Evolutionary conservation across 768 basidiomycete genomes (phyloP), one percentile per base, ranked within the genome.

Genomic region (Glaciozyma martinii): DNA sequence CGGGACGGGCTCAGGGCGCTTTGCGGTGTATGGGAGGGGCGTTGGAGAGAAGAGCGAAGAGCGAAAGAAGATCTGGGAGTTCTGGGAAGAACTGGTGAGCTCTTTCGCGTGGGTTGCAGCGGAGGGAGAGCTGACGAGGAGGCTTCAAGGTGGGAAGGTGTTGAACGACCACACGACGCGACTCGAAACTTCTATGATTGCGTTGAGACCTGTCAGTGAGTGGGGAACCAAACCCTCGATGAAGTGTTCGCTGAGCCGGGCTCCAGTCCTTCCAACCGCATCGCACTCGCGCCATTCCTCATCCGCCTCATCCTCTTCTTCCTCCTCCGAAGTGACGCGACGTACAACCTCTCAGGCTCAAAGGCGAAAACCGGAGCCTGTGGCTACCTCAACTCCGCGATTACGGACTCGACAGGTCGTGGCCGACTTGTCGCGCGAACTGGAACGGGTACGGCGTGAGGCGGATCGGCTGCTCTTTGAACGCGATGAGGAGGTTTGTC

Each of bases 21-120:
- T 3, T 59, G 57, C 9, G 29, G 19, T 0, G 63, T 68, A 1
- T 68, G 67, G 67, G 60, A 68, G 27, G 60, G 33, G 3, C 52
- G 67, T 16, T 68, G 57, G 57, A 21, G 63, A 10, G 63, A 68
- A 29, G 67, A 68, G 23, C 18, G 58, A 18, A 21, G 63, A 23
- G 3, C 7, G 42, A 49, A 63, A 42, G 67, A 64, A 23, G 63
- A 68, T 16, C 60, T 27, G 50, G 13, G 25, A 52, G 50, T 25
- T 27, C n/a, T 27, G 50, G 30, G 50, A 29, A 27, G 27, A 5
- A 29, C 27, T 52, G 27, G 50, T 52, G 27, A 52, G 37, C 37
- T 40, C 37, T 6, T 40, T 40, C 10, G 7, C 37, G 12, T 40
- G 37, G 12, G 50, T 27, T 25, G n/a, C 15, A 27, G 49, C n/a